A percentile compares a stretch with the other conserved stretches of the same genome.
These are phyloP conservation scores for Heracleum sosnowskyi DNA, from an alignment of 129 eudicot species.

Conservation along the genomic window DNA sequence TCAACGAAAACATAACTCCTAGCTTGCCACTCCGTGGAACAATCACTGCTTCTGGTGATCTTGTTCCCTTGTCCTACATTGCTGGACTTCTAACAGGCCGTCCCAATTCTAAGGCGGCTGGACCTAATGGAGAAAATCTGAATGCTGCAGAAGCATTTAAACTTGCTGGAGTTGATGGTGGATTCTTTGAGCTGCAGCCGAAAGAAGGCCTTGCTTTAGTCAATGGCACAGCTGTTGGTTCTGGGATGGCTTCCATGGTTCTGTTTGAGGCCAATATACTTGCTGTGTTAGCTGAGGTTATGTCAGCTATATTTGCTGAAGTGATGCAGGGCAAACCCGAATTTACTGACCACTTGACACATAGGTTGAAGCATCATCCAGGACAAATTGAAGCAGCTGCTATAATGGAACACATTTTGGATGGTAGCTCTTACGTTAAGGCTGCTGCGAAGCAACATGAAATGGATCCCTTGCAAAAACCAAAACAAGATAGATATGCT, in stretches of 20 bases:
- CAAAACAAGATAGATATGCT: constrained; percentile 72
- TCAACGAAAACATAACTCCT: constrained; percentile 73
- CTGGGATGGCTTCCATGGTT: constrained; percentile 79
- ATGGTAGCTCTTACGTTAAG: constrained; percentile 59
- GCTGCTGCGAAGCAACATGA: constrained; percentile 59
- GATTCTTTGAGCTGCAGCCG: constrained; percentile 79
- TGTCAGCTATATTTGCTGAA: constrained; percentile 82
- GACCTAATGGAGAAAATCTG: constrained; percentile 51
- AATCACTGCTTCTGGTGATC: constrained; percentile 81
- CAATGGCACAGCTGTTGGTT: constrained; percentile 87
- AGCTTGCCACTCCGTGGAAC: constrained; percentile 82
- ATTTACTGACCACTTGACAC: constrained; percentile 80
- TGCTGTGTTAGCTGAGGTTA: constrained; percentile 53
- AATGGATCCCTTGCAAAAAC: constrained; percentile 71
- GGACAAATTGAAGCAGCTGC: constrained; percentile 95
- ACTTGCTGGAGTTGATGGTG: constrained; percentile 51
- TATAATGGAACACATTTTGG: constrained; percentile 78
- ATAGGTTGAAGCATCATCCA: constrained; percentile 73
- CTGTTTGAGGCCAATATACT: constrained; percentile 67
- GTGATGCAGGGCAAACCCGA: constrained; percentile 92
- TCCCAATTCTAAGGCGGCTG: constrained; percentile 70
- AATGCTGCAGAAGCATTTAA: constrained; percentile 53
- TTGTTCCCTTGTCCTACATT: constrained; percentile 77
- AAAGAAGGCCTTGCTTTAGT: constrained; percentile 86
- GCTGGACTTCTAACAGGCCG: constrained; percentile 84